A percentile compares a stretch with the other conserved stretches of the same genome.
Evolutionary conservation across 1,284 basidiomycete species (phyloP).

Genomic region (Tylopilus sp.): DNA sequence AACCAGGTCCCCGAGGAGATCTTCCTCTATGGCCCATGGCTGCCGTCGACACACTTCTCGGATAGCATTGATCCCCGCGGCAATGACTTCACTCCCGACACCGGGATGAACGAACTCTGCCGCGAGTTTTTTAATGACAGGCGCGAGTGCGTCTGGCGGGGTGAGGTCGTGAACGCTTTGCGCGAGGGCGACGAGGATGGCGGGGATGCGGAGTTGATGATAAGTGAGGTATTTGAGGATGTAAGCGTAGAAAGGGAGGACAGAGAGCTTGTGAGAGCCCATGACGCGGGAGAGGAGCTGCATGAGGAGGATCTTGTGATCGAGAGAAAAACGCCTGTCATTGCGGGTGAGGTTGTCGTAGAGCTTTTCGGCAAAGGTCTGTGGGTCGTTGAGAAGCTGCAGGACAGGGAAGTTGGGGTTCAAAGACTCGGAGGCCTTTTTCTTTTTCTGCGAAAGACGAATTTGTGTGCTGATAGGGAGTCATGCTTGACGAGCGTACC

Average conservation of each 20-base stretch:
- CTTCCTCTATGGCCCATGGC: constrained; percentile 96
- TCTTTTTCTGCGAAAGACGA: constrained; percentile 51
- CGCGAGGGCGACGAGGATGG: constrained; percentile 92
- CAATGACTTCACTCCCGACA: constrained; percentile 92
- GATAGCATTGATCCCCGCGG: constrained; percentile 94
- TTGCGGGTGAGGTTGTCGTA: constrained; percentile 84
- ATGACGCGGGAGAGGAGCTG: constrained; percentile 96
- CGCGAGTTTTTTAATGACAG: constrained; percentile 88
- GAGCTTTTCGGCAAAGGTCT: constrained; percentile 93
- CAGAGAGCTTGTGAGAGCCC: constrained; percentile 89
- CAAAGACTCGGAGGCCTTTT: constrained; percentile 42
- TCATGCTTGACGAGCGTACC: constrained; percentile 36
- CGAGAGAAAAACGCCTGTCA: constrained; percentile 91
- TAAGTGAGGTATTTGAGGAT: constrained; percentile 92
- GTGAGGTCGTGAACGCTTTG: constrained; percentile 96
- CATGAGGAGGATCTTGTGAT: constrained; percentile 98
- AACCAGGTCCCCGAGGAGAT: constrained; percentile 87
- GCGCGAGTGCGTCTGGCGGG: constrained; percentile 88
- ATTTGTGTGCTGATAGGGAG: not conserved
- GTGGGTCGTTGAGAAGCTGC: constrained; percentile 92
- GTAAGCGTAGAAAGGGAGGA: constrained; percentile 97
- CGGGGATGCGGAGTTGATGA: constrained; percentile 90
- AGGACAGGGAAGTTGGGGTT: constrained; percentile 88
- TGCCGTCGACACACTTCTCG: constrained; percentile 91
- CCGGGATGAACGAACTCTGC: constrained; percentile 98